Evolutionary conservation across 2,329 filamentous ascomycete species (phyloP), one percentile per base, ranked within the genome.

Genomic region (Dichotomopilus funicola): DNA sequence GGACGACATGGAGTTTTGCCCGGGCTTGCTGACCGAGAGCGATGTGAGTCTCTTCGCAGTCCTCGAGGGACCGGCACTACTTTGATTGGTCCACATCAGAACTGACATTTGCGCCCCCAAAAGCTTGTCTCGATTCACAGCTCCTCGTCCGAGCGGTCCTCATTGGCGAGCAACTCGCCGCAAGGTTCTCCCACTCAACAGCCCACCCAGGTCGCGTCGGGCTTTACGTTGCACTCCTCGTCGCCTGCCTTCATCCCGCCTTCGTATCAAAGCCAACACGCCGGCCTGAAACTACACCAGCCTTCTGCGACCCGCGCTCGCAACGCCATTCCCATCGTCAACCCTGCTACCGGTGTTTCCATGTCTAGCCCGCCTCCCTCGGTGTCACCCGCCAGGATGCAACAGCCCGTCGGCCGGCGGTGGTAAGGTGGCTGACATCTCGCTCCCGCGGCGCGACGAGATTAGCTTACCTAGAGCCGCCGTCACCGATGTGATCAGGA

Each of bases 291-390:
- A 76, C 79, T 95, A 60, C 90, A 96, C 74, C 92, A 96, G 77
- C 90, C 91, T 59, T 81, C 91, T 59, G 89, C 91, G 59, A 89
- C 91, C 61, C 89, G 94, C 64, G 84, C 87, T 56, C 89, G 91
- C 73, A 97, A 96, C 72, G 90, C 94, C 67, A 97, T 97, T 64
- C 92, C 92, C 57, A 99, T 99, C 71, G 89, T 97, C 73, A 95
- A 99, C 78, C 94, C 94, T 53, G 88, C 83, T 64, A 96, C 92
- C 55, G 91, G 94, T 68, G 85, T 91, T 71, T 82, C 84, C 67
- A 87, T 96, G 78, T 86, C 90, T 55, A 95, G 90, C 76, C 92
- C 92, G 63, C 90, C 92, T 33, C 86, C 86, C 43, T 85, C 82
- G 58, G 79, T 85, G 45, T 85, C 82, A 45, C 83, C 83, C 59